Evolutionary conservation across 169 alveolate genomes (phyloP), one percentile per base, ranked within the genome.

Genomic region (Plasmodium ovale): DNA sequence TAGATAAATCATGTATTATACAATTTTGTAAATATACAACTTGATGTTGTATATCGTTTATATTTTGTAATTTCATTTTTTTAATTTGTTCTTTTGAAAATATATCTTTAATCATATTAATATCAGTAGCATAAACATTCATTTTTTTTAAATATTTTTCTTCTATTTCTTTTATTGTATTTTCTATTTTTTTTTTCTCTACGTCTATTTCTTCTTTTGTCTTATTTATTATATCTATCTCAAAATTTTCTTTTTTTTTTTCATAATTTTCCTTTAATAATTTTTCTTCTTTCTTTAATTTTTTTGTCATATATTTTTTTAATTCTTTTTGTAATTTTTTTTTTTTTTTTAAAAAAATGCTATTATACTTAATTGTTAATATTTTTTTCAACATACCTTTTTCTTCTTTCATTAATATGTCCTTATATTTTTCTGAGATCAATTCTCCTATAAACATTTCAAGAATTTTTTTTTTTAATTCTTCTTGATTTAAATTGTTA

Each of bases 361-460:
- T 44, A 27, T 82, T 82, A 67, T 82, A 82, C 59, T 82, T 82
- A 53, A 82, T 27, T n/a, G 72, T 64, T 21, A 82, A 35, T 25
- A 54, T 29, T 29, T 53, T 82, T 39, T 51, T 82, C 58, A 82
- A 58, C 27, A 49, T 21, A n/a, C 39, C 84, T 31, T 82, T 82
- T 51, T 82, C 90, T 51, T 82, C 90, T 27, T 82, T 72, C 62
- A 82, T 12, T 70, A 82, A 67, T 23, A 82, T 68, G 42, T 64
- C 65, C 53, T 82, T 82, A 35, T 82, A 82, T 29, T 54, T 82
- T 47, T 37, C 67, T 21, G 31, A 19, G 29, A 82, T 3, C 58
- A 82, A 27, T 58, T 82, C 90, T 33, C 67, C 67, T 16, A 82
- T 21, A 49, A 47, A 82, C 90, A 82, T 64, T 19, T 68, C 44